Evolutionary conservation across 345 rosid genomes (phyloP).

Genomic region (Camelina laxa): DNA sequence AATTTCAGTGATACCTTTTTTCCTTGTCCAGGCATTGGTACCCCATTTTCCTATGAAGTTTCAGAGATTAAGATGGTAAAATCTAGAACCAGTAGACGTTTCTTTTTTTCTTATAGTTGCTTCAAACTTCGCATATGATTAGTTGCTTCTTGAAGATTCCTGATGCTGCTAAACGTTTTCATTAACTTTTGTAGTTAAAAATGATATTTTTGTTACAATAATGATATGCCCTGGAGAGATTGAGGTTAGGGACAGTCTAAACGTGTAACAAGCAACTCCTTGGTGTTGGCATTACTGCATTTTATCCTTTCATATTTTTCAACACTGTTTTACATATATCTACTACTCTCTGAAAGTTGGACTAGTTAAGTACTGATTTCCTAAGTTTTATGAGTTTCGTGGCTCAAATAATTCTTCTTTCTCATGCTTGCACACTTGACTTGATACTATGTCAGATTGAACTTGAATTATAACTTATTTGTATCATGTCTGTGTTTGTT

Average conservation of each 20-base stretch:
- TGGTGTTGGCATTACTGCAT: conserved; percentile 4
- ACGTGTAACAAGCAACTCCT: not conserved
- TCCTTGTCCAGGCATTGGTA: conserved; percentile 65
- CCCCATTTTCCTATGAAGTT: conserved; percentile 73
- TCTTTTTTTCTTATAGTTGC: conserved; percentile 9
- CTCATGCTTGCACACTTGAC: conserved; percentile 13
- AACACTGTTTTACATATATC: not conserved
- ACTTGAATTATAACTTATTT: conserved; percentile 4
- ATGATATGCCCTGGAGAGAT: not conserved
- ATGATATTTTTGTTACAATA: not conserved
- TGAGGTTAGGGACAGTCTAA: conserved; percentile 24
- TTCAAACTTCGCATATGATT: conserved; percentile 24
- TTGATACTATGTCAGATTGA: not conserved
- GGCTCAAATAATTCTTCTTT: not conserved
- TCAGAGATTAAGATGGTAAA: conserved; percentile 64
- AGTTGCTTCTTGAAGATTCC: conserved; percentile 22
- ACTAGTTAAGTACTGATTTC: not conserved
- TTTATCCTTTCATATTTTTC: not conserved
- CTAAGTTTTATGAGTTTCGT: not conserved
- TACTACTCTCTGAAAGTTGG: conserved; percentile 18
- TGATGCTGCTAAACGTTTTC: conserved; percentile 13
- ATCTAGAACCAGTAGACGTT: not conserved
- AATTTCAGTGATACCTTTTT: not conserved
- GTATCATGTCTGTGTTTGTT: not conserved
- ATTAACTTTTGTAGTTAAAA: not conserved